These are phyloP conservation scores for Raddia distichophylla DNA, from an alignment of 176 grass and related monocot genomes.

Conservation along the genomic window DNA sequence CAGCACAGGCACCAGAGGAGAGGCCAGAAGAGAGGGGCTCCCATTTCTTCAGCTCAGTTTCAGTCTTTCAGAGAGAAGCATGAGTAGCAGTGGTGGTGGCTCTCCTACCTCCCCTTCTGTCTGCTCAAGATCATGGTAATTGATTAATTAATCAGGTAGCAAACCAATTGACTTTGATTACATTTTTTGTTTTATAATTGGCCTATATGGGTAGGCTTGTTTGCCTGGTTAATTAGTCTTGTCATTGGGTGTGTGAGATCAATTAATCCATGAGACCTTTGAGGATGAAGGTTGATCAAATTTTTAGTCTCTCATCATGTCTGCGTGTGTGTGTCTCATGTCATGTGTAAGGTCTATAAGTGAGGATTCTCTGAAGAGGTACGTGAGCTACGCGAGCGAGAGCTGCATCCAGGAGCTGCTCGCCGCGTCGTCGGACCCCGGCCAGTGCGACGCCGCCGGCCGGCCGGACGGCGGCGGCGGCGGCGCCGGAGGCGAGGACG, in stretches of 20 bases:
- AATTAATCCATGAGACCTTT: neutral
- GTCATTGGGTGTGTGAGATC: neutral
- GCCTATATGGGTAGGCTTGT: neutral
- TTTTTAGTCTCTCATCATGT: neutral
- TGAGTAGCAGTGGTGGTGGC: constrained; percentile 45
- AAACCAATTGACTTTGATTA: no score
- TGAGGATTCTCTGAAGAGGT: constrained; percentile 86
- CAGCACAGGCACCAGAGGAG: neutral
- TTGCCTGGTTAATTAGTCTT: neutral
- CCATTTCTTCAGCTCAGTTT: neutral
- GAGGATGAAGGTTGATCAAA: neutral
- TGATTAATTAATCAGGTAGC: neutral
- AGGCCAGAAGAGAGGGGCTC: neutral
- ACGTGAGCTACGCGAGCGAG: constrained; percentile 92
- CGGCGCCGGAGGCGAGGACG: constrained; percentile 17
- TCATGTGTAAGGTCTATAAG: constrained; percentile 71
- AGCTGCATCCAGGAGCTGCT: constrained; percentile 98
- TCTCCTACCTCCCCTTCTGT: constrained; percentile 42
- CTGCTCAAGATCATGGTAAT: constrained; percentile 69
- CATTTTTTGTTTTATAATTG: neutral
- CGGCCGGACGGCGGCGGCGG: neutral
- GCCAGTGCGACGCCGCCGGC: constrained; percentile 22
- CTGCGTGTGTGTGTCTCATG: neutral
- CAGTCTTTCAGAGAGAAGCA: constrained; percentile 31
- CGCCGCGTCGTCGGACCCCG: constrained; percentile 80